Evolutionary conservation across 2,329 filamentous ascomycete species (phyloP), one percentile per base, ranked within the genome.

Genomic region (Neonectria sp.): DNA sequence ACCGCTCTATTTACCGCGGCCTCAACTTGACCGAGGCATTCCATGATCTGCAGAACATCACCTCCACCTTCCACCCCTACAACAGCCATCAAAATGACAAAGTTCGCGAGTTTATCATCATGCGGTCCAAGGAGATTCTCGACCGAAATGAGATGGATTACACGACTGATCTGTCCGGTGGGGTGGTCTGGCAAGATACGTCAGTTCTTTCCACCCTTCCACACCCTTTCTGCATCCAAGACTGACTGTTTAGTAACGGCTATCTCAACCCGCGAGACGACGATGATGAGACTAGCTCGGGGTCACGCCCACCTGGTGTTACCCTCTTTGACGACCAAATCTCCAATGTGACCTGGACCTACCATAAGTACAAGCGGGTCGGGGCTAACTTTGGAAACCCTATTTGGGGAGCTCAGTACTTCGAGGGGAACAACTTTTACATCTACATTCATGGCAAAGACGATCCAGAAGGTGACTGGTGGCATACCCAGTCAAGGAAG

Each of bases 371-470:
- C 31, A 68, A 57, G 33, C 68, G 67, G 17, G 59, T 63, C 57
- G 68, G 61, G 35, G 65, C 65, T 7, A 73, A 68, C n/a, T 71
- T 75, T 31, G 60, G 64, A 11, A 58, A 74, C 65, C 67, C 72
- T 21, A 74, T 73, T 17, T 80, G 82, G 24, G 64, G 81, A 55
- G 89, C 82, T 29, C 89, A 94, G 31, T 98, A 98, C 78, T 98
- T 97, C 75, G 95, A 98, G 81, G 93, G 94, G 35, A 95, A 90
- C 69, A 99, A 98, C 76, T 91, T 98, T 71, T 91, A 98, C 69
- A 91, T 97, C 43, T 97, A 98, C 76, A 93, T 99, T 65, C 91
- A 93, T 52, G 96, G 96, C 35, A 89, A 86, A 43, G 89, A 95
- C 59, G 94, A 95, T 71, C 89, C 91, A 29, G 83, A 88, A 33